Evolutionary conservation across 2,329 filamentous ascomycete genomes (phyloP), one percentile per base, ranked within the genome.

Genomic region (Talaromyces sp.): DNA sequence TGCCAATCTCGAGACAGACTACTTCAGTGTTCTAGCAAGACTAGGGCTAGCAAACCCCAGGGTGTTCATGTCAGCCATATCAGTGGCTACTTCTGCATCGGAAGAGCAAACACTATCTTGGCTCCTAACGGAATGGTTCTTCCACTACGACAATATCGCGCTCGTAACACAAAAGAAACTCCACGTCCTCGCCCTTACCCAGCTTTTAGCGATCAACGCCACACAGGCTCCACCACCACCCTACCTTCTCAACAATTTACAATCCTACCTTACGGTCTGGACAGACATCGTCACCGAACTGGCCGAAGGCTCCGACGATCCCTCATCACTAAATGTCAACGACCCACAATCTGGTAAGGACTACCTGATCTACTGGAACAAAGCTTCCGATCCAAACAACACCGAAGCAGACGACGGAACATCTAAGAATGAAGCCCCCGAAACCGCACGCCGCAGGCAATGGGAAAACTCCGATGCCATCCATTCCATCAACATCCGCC

Each of bases 11-110:
- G 87, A 96, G 71, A 90, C 90, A 0, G 91, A 96, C 72, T 96
- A 96, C 73, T 89, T 96, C 71, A 85, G 86, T 4, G 86, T 98
- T 1, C 82, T 99, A 1, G 88, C 91, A 1, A 88, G 93, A 1
- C 83, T 98, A 16, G 85, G 88, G 0, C 78, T 96, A 1, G 87
- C 88, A 0, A 89, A 89, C 40, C 91, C 93, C 0, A 76, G 77
- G 2, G 79, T 90, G 1, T 89, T 96, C 67, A 79, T 88, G 12
- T 78, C 81, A 52, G 82, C 81, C 0, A 70, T 85, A 58, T 70
- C 71, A 8, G 72, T 76, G 11, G 69, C 71, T 12, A 64, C 70
- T 2, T 70, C 75, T 61, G 33, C 61, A 8, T 21, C 62, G 11
- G 62, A 63, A 21, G 74, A 78, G 46, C 68, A 75, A 37, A 67